phyloP scores from a whole-genome alignment of 139 green algal genomes.

The Yamagishiella unicocca region DNA sequence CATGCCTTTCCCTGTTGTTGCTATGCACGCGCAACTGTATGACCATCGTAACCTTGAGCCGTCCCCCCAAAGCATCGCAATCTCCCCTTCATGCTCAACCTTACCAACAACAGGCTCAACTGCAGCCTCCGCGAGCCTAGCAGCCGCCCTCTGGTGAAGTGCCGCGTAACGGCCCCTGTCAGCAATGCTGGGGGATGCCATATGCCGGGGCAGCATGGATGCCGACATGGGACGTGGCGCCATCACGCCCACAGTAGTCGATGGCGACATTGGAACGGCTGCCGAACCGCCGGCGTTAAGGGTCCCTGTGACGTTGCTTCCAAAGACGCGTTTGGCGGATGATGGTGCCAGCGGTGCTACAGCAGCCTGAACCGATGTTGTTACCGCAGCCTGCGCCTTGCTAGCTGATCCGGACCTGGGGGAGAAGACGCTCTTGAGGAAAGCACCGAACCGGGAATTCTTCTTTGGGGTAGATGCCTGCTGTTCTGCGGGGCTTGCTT shows the following conservation, averaged over 20 bases:
- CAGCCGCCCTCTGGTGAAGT: slow-evolving; percentile 29
- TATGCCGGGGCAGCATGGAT: neutral
- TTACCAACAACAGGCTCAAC: neutral
- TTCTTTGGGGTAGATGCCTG: slow-evolving; percentile 7
- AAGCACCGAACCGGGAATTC: slow-evolving; percentile 11
- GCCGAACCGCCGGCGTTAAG: neutral
- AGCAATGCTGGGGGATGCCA: neutral
- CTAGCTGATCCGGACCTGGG: neutral
- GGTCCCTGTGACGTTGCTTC: neutral
- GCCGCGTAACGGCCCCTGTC: slow-evolving; percentile 14
- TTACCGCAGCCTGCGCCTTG: neutral
- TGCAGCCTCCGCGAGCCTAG: slow-evolving; percentile 17
- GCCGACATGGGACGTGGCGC: neutral
- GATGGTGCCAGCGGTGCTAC: neutral
- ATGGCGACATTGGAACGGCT: neutral
- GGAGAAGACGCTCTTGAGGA: slow-evolving; percentile 32
- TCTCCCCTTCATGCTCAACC: too few relatives aligned
- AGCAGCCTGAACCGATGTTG: neutral
- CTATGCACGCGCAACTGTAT: too few relatives aligned
- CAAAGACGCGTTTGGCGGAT: neutral
- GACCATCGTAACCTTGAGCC: too few relatives aligned
- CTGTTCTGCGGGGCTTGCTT: neutral
- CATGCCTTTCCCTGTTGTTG: too few relatives aligned
- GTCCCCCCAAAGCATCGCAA: too few relatives aligned
- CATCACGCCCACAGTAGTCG: neutral